Conservation (phyloP, 202 grass and related monocot species). For the Setaria italica region DNA sequence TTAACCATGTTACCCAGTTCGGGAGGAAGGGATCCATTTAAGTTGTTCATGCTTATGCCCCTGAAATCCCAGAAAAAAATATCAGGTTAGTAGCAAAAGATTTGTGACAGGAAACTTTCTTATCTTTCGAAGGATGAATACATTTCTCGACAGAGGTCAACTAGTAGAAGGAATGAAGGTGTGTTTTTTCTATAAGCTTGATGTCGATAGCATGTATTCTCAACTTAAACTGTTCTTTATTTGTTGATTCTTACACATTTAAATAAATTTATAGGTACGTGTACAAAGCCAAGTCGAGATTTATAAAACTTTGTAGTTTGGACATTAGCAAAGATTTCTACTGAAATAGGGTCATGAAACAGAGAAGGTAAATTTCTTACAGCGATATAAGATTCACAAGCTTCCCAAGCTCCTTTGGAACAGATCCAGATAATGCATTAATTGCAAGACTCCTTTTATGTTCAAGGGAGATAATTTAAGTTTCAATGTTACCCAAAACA, state of each 20-base stretch:
- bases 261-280: background rate
- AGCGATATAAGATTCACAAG: conserved; percentile 57
- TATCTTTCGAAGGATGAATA: no score
- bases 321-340: background rate
- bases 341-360: background rate
- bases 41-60: conserved; percentile 58
- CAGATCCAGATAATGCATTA: conserved; percentile 74
- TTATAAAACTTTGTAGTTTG: background rate
- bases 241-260: no score
- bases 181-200: no score
- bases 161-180: no score
- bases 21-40: conserved; percentile 69
- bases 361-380: conserved; percentile 51
- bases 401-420: conserved; percentile 78
- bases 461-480: conserved; percentile 25
- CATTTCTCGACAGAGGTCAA: no score
- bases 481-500: background rate
- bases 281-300: no score
- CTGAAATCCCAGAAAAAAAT: conserved; percentile 48
- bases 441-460: conserved; percentile 31
- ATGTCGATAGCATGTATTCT: no score
- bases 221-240: no score
- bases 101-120: no score
- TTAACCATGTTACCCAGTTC: conserved; percentile 64
- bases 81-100: background rate